These are phyloP conservation scores for Mucor ambiguus DNA, from an alignment of 371 early-diverging fungal species.

Conservation along the genomic window DNA sequence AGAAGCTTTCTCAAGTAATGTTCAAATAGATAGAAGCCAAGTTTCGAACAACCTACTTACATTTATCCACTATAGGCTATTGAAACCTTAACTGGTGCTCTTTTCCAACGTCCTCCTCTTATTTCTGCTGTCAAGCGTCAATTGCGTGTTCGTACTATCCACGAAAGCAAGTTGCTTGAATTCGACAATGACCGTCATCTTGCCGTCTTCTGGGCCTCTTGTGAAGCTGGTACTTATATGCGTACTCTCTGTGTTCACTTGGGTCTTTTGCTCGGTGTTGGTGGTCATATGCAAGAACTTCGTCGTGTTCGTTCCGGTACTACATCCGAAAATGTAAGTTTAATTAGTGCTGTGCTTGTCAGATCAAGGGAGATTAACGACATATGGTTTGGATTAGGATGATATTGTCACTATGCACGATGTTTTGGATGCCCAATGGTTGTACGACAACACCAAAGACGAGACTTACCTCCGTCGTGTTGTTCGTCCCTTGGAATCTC, in stretches of 20 bases:
- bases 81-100: constrained; percentile 96
- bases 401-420: constrained; percentile 99
- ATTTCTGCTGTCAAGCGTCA: constrained; percentile 99
- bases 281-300: constrained; percentile 99
- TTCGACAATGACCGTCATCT: constrained; percentile 95
- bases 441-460: constrained; percentile 96
- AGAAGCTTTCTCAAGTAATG: constrained; percentile 75
- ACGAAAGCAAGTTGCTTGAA: constrained; percentile 95
- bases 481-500: constrained; percentile 96
- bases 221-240: constrained; percentile 99
- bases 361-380: not conserved
- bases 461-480: constrained; percentile 91
- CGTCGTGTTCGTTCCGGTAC: constrained; percentile 98
- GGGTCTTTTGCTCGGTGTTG: constrained; percentile 95
- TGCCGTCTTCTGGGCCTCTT: constrained; percentile 97
- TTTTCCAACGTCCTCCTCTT: constrained; percentile 99
- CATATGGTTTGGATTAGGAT: constrained; percentile 55
- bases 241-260: constrained; percentile 99
- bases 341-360: not conserved
- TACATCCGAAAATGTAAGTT: constrained; percentile 80
- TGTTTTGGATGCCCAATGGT: constrained; percentile 98
- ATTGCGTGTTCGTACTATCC: constrained; percentile 98
- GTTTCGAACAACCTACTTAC: not conserved
- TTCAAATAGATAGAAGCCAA: not conserved
- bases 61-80: constrained; percentile 60